Evolutionary conservation across 805 yeast species (phyloP), one percentile per base, ranked within the genome.

Genomic region (Saturnispora quitensis): DNA sequence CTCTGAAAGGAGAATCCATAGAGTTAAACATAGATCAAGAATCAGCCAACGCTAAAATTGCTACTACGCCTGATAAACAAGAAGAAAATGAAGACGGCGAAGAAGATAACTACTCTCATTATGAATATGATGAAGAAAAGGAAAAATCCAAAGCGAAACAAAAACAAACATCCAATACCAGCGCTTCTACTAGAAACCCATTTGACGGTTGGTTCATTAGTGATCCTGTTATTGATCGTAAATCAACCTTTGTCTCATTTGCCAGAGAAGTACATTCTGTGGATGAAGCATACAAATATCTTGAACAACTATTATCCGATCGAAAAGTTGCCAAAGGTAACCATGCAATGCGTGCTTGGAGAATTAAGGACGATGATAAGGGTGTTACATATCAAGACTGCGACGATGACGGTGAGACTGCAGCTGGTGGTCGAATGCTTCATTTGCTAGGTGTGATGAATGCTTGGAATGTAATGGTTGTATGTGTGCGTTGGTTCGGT

Each of bases 351-450:
- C 77, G 81, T 15, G 93, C 96, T 0, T 90, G 91, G 84, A 71
- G 98, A 56, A 84, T 93, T 3, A 73, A 73, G 51, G 65, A 74
- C n/a, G 65, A 62, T 0, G 68, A 62, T 1, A 71, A 73, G 18
- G 87, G 82, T 0, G 76, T 80, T 0, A 73, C 76, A 36, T 76
- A 74, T 46, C 93, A 87, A 60, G 97, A 93, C 60, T 89, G 87
- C 59, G 97, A 93, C 62, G 98, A 93, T 65, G 99, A 91, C 63
- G 99, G 99, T 3, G 99, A 93, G 63, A 76, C 95, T 0, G 98
- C 98, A 0, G 96, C 98, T 1, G 99, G 99, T 9, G 81, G 90
- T 5, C 71, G 97, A 53, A 70, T 90, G 74, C 67, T 89, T 48
- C 96, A 89, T 69, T 67, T 90, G 46, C 68, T 90, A 57, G 79